Conservation (phyloP, 192 early-diverging fungal genomes). For the Coemansia sp. region DNA sequence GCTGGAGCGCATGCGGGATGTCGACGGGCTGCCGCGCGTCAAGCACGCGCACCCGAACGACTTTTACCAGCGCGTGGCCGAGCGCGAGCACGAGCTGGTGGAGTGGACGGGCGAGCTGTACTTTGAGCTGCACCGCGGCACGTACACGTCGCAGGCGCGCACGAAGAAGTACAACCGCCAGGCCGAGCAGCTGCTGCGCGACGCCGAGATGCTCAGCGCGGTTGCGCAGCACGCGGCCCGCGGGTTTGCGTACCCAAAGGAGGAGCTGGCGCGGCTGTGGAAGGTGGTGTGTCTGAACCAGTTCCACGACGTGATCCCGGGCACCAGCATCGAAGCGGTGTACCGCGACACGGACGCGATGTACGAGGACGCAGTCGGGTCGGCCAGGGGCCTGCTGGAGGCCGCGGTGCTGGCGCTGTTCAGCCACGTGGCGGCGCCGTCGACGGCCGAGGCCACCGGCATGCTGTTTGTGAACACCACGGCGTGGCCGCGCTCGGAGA, state of each 20-base stretch:
- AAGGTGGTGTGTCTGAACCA: conserved; percentile 87
- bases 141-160: conserved; percentile 88
- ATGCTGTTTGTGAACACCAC: conserved; percentile 64
- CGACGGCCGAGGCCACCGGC: conserved; percentile 12
- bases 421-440: conserved; percentile 1
- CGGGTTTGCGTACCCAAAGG: conserved; percentile 63
- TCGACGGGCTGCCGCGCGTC: conserved; percentile 74
- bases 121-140: conserved; percentile 97
- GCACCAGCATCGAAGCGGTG: conserved; percentile 84
- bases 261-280: conserved; percentile 79
- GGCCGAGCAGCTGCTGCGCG: conserved; percentile 77
- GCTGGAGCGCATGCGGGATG: conserved; percentile 63
- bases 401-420: conserved; percentile 45
- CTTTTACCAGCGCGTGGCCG: conserved; percentile 82
- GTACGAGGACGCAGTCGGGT: conserved; percentile 31
- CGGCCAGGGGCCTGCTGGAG: conserved; percentile 49
- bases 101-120: conserved; percentile 97
- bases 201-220: conserved; percentile 74
- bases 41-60: conserved; percentile 69
- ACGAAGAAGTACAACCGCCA: conserved; percentile 85
- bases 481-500: conserved; percentile 64
- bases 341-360: conserved; percentile 75
- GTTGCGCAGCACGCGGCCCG: conserved; percentile 27
- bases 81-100: conserved; percentile 62
- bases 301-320: conserved; percentile 97